Evolutionary conservation across 1,139 yeast genomes (phyloP).

Genomic region (Wickerhamomyces sp.): DNA sequence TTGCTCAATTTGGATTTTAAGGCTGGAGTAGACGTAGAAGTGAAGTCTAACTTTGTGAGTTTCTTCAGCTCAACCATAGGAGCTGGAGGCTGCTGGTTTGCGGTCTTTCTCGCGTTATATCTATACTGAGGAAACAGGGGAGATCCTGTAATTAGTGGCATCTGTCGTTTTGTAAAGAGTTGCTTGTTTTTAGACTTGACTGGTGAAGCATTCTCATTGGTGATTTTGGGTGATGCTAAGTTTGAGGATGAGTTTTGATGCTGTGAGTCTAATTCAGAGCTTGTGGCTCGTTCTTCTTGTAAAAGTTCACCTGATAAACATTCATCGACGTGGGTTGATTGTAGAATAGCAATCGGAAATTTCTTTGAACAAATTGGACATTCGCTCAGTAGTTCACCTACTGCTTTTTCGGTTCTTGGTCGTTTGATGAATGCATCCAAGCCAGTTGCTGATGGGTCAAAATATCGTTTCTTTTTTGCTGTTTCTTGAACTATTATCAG

Average conservation of each 20-base stretch:
- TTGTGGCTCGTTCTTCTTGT: not conserved
- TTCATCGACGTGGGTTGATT: conserved; percentile 64
- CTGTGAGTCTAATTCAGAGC: not conserved
- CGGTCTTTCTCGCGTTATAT: too few species aligned
- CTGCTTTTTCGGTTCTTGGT: conserved; percentile 10
- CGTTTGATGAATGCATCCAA: conserved; percentile 9
- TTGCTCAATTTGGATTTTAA: conserved; percentile 56
- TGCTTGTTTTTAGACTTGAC: too few species aligned
- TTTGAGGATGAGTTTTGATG: not conserved
- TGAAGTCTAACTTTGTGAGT: conserved; percentile 59
- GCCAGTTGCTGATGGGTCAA: conserved; percentile 1
- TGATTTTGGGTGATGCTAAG: not conserved
- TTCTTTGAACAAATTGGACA: conserved; percentile 70
- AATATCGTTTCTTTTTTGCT: conserved; percentile 15
- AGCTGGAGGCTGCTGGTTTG: too few species aligned
- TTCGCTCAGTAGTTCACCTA: conserved; percentile 32
- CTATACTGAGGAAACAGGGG: too few species aligned
- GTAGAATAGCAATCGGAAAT: conserved; percentile 55
- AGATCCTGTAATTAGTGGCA: too few species aligned
- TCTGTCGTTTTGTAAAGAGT: too few species aligned
- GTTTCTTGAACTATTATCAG: conserved; percentile 24
- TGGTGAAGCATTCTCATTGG: too few species aligned
- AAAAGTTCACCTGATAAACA: conserved; percentile 41
- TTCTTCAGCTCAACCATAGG: conserved; percentile 23
- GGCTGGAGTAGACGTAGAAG: conserved; percentile 55